Conservation (phyloP, 169 alveolate species). For the Eimeria brunetti region DNA sequence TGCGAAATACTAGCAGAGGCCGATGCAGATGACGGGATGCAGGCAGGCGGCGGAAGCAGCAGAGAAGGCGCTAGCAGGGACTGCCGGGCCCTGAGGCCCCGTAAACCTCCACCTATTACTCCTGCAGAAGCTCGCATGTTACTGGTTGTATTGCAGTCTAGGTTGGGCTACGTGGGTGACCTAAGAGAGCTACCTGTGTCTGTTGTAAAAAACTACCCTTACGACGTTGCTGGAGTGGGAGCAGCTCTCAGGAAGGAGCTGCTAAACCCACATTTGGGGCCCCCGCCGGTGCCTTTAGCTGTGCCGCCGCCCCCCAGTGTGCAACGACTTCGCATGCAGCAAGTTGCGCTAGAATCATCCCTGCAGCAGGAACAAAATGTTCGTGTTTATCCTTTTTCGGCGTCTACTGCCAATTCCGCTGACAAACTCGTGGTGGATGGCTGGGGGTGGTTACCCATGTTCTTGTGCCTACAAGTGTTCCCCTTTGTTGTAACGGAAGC, state of each 20-base stretch:
- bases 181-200: conserved; percentile 72
- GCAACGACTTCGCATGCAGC: conserved; percentile 75
- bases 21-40: conserved; percentile 12
- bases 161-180: conserved; percentile 80
- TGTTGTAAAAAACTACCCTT: conserved; percentile 72
- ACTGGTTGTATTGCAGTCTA: conserved; percentile 73
- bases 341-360: conserved; percentile 41
- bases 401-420: conserved; percentile 59
- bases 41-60: conserved; percentile 7
- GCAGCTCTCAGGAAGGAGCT: conserved; percentile 11
- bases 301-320: conserved; percentile 72
- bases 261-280: conserved; percentile 35
- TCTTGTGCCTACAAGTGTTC: conserved; percentile 76
- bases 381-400: conserved; percentile 61
- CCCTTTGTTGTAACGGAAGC: conserved; percentile 78
- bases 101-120: conserved; percentile 24
- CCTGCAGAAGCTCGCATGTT: conserved; percentile 77
- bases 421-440: conserved; percentile 79
- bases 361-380: conserved; percentile 64
- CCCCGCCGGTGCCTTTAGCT: conserved; percentile 66
- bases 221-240: conserved; percentile 67
- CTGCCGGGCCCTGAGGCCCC: conserved; percentile 25
- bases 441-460: conserved; percentile 75
- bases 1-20: conserved; percentile 77
- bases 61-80: conserved; percentile 15